These are phyloP conservation scores for Pseudozyma sp. DNA, from an alignment of 1,284 basidiomycete genomes.

Conservation along the genomic window DNA sequence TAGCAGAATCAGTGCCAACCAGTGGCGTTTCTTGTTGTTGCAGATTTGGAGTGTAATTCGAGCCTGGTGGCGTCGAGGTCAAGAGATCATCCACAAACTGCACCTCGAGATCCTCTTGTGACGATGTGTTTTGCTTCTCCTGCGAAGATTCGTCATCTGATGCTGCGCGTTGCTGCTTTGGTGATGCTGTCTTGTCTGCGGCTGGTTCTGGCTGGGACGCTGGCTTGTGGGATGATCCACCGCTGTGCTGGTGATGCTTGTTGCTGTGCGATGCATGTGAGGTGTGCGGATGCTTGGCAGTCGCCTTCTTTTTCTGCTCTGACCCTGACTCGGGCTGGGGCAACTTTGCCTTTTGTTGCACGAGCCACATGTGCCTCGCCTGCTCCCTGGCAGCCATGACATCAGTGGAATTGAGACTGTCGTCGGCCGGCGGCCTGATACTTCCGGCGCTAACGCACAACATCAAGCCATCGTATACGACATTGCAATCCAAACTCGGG, in stretches of 20 bases:
- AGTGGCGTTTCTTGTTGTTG: constrained; percentile 6
- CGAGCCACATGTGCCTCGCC: constrained; percentile 30
- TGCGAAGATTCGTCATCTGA: not conserved
- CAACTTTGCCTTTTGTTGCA: too few relatives aligned
- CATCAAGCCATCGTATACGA: constrained; percentile 58
- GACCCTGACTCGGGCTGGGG: too few relatives aligned
- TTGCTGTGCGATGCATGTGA: constrained; percentile 1
- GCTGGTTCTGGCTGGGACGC: not conserved
- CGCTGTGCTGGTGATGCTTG: constrained; percentile 6
- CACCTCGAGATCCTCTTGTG: constrained; percentile 8
- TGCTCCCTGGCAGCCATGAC: constrained; percentile 26
- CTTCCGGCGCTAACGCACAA: constrained; percentile 56
- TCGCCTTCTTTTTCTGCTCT: not conserved
- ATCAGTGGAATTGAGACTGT: constrained; percentile 47
- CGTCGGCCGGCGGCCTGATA: constrained; percentile 50
- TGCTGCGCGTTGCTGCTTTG: not conserved
- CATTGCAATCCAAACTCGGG: constrained; percentile 54
- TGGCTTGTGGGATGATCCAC: not conserved
- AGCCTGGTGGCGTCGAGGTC: constrained; percentile 4
- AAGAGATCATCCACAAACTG: constrained; percentile 6
- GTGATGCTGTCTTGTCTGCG: not conserved
- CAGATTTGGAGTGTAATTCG: constrained; percentile 19
- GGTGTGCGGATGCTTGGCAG: constrained; percentile 1
- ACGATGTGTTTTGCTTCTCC: not conserved
- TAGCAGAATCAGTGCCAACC: constrained; percentile 5